phyloP scores from a whole-genome alignment of 2,329 filamentous ascomycete species.

The Exophiala bonariae region DNA sequence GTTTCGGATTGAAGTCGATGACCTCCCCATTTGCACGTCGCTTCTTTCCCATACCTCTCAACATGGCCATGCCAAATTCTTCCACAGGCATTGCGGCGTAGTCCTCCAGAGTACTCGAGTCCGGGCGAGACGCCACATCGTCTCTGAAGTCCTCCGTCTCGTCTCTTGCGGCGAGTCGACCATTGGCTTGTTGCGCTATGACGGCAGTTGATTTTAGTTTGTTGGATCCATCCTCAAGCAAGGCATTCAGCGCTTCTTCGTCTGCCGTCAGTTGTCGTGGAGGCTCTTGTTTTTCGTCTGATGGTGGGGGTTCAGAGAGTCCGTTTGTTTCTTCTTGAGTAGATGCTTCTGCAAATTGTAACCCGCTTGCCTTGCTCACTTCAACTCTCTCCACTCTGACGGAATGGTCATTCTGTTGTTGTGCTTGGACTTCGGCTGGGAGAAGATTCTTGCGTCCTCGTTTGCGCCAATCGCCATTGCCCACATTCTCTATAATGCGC shows the following conservation, averaged over 20 bases:
- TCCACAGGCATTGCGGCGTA: constrained; percentile 90
- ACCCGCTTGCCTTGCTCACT: constrained; percentile 52
- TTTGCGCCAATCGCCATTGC: constrained; percentile 50
- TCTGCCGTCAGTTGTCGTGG: constrained; percentile 40
- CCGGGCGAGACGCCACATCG: constrained; percentile 71
- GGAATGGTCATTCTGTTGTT: constrained; percentile 35
- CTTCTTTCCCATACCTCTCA: constrained; percentile 96
- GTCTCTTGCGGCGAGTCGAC: constrained; percentile 31
- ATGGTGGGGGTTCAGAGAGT: neutral
- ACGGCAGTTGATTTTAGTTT: constrained; percentile 51
- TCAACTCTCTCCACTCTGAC: constrained; percentile 50
- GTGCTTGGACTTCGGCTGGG: constrained; percentile 55
- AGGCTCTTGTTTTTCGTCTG: constrained; percentile 3
- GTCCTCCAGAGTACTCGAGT: constrained; percentile 74
- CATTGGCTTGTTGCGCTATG: constrained; percentile 45
- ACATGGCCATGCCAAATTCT: constrained; percentile 86
- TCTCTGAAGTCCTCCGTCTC: constrained; percentile 64
- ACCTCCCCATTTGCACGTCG: constrained; percentile 58
- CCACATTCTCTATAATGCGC: constrained; percentile 66
- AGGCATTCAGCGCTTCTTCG: constrained; percentile 65
- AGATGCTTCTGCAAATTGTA: constrained; percentile 49
- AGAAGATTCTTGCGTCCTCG: constrained; percentile 55
- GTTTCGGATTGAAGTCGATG: constrained; percentile 39
- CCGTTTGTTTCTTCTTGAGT: constrained; percentile 18
- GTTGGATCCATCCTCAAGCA: constrained; percentile 57